A percentile compares a stretch with the other conserved stretches of the same genome.
Conservation (phyloP, 257 asterid genomes). For the Salvia hispanica region DNA sequence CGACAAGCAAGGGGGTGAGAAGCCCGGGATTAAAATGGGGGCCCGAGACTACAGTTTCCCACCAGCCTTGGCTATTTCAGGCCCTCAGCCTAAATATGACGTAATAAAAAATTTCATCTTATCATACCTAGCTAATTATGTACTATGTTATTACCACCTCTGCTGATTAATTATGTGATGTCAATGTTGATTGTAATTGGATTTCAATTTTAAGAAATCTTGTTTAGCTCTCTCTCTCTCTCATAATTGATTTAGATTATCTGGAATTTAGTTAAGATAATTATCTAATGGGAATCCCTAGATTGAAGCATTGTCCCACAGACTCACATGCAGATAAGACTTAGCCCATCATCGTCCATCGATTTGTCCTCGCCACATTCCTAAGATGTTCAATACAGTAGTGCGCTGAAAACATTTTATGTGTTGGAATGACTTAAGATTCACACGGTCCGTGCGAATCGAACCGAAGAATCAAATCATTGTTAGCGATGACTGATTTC, state of each 20-base stretch:
- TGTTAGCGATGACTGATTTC: too few relatives aligned
- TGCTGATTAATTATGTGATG: background rate
- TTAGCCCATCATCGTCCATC: background rate
- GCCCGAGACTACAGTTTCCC: constrained; percentile 36
- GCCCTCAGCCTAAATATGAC: constrained; percentile 71
- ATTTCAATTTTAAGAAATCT: constrained; percentile 1
- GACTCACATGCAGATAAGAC: constrained; percentile 40
- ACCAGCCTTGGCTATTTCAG: constrained; percentile 79
- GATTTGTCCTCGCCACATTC: too few relatives aligned
- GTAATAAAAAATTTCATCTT: constrained; percentile 22
- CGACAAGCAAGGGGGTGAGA: constrained; percentile 42
- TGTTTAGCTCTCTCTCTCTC: background rate
- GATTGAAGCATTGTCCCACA: constrained; percentile 43
- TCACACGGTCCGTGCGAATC: too few relatives aligned
- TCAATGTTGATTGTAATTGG: constrained; percentile 7
- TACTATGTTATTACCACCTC: background rate
- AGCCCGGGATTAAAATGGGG: constrained; percentile 53
- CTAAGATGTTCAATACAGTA: too few relatives aligned
- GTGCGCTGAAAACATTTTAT: too few relatives aligned
- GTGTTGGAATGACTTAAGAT: too few relatives aligned
- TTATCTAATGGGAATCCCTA: constrained; percentile 42
- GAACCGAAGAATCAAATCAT: too few relatives aligned
- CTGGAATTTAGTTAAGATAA: constrained; percentile 29
- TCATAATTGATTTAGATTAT: constrained; percentile 18
- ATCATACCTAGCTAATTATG: background rate